Conservation (phyloP, 2,329 filamentous ascomycete genomes). For the Penicillium paneum region DNA sequence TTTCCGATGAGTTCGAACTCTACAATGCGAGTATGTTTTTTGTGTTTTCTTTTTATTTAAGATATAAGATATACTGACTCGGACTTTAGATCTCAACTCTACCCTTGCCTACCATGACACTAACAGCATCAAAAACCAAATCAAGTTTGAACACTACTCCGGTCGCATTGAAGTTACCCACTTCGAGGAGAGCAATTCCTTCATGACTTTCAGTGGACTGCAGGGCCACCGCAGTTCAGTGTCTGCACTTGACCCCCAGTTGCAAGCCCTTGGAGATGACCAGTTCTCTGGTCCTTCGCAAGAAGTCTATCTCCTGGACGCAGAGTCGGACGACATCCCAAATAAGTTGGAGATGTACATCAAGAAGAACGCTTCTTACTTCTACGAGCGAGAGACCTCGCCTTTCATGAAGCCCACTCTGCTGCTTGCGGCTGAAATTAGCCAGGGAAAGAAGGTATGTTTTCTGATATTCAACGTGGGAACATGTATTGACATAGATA, state of each 20-base stretch:
- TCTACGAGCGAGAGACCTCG: slow-evolving; percentile 50
- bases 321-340: slow-evolving; percentile 49
- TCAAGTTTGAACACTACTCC: slow-evolving; percentile 48
- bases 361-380: slow-evolving; percentile 47
- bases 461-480: background rate
- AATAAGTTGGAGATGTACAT: slow-evolving; percentile 55
- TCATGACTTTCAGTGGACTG: slow-evolving; percentile 47
- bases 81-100: slow-evolving; percentile 45
- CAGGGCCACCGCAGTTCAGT: slow-evolving; percentile 39
- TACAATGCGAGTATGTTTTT: slow-evolving; percentile 50
- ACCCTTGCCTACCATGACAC: slow-evolving; percentile 53
- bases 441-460: slow-evolving; percentile 38
- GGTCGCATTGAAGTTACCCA: slow-evolving; percentile 56
- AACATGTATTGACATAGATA: background rate
- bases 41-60: background rate
- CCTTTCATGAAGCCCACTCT: slow-evolving; percentile 53
- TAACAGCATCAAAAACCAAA: slow-evolving; percentile 47
- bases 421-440: slow-evolving; percentile 37
- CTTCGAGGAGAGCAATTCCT: slow-evolving; percentile 52
- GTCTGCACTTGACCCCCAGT: slow-evolving; percentile 39
- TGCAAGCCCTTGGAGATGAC: slow-evolving; percentile 42
- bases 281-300: slow-evolving; percentile 38
- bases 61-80: slow-evolving; percentile 17
- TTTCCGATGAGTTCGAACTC: slow-evolving; percentile 57
- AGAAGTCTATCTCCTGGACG: slow-evolving; percentile 50